Percentiles rank a stretch among this genome's conserved stretches.
Evolutionary conservation across 768 basidiomycete genomes (phyloP).

Genomic region (Collybiopsis luxurians): DNA sequence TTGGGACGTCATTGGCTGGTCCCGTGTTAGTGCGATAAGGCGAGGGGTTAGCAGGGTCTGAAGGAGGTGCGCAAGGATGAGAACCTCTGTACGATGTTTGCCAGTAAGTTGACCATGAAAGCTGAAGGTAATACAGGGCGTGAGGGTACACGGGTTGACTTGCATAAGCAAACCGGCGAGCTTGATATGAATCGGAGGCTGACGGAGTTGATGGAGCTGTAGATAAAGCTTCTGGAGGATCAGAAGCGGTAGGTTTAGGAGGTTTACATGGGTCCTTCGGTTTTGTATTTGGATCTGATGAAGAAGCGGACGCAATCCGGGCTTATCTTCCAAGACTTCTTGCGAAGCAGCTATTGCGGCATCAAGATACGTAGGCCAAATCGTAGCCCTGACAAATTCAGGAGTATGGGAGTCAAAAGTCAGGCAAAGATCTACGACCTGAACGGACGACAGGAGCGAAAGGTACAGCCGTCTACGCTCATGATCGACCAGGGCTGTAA

Average conservation of each 20-base stretch:
- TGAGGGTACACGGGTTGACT: constrained; percentile 59
- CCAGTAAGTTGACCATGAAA: constrained; percentile 31
- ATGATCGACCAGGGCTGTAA: constrained; percentile 33
- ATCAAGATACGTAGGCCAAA: constrained; percentile 73
- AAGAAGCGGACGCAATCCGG: constrained; percentile 11
- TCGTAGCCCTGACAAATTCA: constrained; percentile 53
- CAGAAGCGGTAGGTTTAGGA: neutral
- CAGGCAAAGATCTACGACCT: constrained; percentile 80
- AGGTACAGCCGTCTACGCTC: constrained; percentile 74
- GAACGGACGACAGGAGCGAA: constrained; percentile 58
- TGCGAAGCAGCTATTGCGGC: constrained; percentile 58
- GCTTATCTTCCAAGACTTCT: constrained; percentile 17
- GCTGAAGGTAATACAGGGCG: constrained; percentile 55
- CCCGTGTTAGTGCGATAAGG: constrained; percentile 12
- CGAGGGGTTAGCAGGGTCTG: constrained; percentile 11
- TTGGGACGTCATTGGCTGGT: constrained; percentile 60
- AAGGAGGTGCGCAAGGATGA: constrained; percentile 25
- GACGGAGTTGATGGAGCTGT: constrained; percentile 10
- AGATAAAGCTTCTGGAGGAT: neutral
- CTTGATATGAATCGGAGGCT: constrained; percentile 7
- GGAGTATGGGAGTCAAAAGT: constrained; percentile 69
- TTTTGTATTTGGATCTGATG: neutral
- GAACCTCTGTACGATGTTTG: constrained; percentile 21
- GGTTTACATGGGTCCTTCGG: neutral
- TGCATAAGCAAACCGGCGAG: constrained; percentile 17